A percentile compares a stretch with the other conserved stretches of the same genome.
phyloP scores from a whole-genome alignment of 2,329 filamentous ascomycete species.

The Fusarium pilosicola region DNA sequence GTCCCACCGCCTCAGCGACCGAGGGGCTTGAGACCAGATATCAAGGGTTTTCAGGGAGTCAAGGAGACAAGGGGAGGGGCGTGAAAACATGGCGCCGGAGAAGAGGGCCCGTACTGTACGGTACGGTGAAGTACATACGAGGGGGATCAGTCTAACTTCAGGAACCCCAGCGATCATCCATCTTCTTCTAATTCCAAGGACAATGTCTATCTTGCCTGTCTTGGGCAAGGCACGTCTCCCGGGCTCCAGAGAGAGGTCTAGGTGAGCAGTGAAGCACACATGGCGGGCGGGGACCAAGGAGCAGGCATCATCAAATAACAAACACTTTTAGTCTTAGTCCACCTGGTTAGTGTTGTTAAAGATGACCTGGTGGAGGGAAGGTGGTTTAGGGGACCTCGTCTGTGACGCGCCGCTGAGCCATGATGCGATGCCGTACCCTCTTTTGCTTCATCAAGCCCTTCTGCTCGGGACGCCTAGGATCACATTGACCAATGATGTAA shows the following conservation, averaged over 20 bases:
- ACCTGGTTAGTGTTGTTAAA: background rate
- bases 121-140: background rate
- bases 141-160: conserved; percentile 4
- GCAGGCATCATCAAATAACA: background rate
- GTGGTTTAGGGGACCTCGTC: conserved; percentile 22
- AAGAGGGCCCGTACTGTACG: conserved; percentile 16
- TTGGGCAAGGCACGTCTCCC: background rate
- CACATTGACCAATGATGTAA: conserved; percentile 3
- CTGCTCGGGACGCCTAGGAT: background rate
- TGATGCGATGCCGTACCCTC: conserved; percentile 19
- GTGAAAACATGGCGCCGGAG: conserved; percentile 22
- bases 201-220: background rate
- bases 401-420: conserved; percentile 21
- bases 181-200: background rate
- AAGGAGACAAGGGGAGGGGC: conserved; percentile 4
- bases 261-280: conserved; percentile 6
- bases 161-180: conserved; percentile 28
- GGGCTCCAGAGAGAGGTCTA: background rate
- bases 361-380: conserved; percentile 7
- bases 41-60: conserved; percentile 21
- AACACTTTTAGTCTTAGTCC: background rate
- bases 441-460: conserved; percentile 19
- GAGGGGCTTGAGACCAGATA: conserved; percentile 18
- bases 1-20: conserved; percentile 22
- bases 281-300: conserved; percentile 22